Conservation (phyloP, 768 basidiomycete species). For the Pisolithus albus region DNA sequence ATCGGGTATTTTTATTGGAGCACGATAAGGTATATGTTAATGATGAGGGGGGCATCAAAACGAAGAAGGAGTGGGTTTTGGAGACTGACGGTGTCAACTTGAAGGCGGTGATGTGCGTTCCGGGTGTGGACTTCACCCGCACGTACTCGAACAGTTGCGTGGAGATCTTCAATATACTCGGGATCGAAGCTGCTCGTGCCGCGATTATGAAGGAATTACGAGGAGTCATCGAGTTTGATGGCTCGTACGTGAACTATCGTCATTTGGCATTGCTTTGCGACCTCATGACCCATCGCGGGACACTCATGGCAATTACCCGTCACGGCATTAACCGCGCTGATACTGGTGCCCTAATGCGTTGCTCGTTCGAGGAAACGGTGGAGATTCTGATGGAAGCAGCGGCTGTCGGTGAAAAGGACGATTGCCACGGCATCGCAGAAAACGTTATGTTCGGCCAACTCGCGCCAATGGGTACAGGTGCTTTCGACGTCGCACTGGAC, state of each 20-base stretch:
- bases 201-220: slow-evolving; percentile 93
- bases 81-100: slow-evolving; percentile 97
- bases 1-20: slow-evolving; percentile 88
- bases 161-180: slow-evolving; percentile 89
- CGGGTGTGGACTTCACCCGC: slow-evolving; percentile 87
- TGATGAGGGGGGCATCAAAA: slow-evolving; percentile 58
- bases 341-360: slow-evolving; percentile 97
- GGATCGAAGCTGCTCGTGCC: slow-evolving; percentile 93
- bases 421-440: slow-evolving; percentile 98
- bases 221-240: slow-evolving; percentile 96
- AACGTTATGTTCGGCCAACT: slow-evolving; percentile 99
- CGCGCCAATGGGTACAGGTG: slow-evolving; percentile 99
- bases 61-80: slow-evolving; percentile 82
- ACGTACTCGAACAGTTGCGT: slow-evolving; percentile 97
- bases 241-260: slow-evolving; percentile 98
- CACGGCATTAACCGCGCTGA: slow-evolving; percentile 99
- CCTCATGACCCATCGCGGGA: slow-evolving; percentile 94
- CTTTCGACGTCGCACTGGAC: slow-evolving; percentile 93
- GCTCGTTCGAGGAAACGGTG: slow-evolving; percentile 99
- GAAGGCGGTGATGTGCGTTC: slow-evolving; percentile 90
- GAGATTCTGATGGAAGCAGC: slow-evolving; percentile 99
- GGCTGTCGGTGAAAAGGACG: slow-evolving; percentile 95
- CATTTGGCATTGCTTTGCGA: slow-evolving; percentile 96
- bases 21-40: slow-evolving; percentile 70
- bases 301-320: slow-evolving; percentile 96